Conservation (phyloP, 2,329 filamentous ascomycete species). For the Elsinoe fawcettii region DNA sequence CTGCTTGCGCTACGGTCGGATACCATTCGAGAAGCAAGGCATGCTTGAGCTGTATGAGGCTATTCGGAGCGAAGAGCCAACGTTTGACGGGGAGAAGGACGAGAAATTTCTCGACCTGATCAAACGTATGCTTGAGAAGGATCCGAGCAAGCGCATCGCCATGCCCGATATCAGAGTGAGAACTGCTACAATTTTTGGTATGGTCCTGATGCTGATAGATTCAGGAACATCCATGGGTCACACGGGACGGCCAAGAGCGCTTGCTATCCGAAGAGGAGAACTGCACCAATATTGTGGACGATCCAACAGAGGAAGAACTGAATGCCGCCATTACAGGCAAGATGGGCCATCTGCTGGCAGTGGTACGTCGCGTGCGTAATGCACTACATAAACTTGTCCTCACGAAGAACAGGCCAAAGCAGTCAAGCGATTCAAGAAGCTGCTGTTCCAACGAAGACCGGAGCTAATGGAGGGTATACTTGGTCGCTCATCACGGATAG, state of each 20-base stretch:
- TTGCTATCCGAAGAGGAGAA: constrained; percentile 80
- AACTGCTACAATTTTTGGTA: constrained; percentile 16
- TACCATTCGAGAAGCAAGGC: constrained; percentile 74
- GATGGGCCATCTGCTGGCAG: constrained; percentile 76
- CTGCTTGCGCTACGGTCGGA: constrained; percentile 78
- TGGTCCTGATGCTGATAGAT: constrained; percentile 20
- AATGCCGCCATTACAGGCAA: constrained; percentile 84
- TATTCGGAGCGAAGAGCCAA: constrained; percentile 63
- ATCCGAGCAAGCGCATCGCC: constrained; percentile 71
- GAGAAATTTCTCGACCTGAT: constrained; percentile 69
- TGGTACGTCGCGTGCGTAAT: constrained; percentile 45
- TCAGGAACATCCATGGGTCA: constrained; percentile 90
- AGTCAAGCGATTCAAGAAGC: constrained; percentile 75
- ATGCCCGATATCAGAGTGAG: constrained; percentile 76
- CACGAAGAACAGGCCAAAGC: constrained; percentile 63
- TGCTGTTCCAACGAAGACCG: constrained; percentile 53
- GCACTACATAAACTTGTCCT: background rate
- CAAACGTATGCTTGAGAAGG: constrained; percentile 67
- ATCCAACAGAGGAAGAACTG: constrained; percentile 83
- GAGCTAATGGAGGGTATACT: constrained; percentile 52
- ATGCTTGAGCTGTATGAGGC: constrained; percentile 84
- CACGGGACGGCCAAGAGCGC: constrained; percentile 66
- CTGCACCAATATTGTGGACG: constrained; percentile 68
- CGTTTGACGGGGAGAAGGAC: constrained; percentile 57
- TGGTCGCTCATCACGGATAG: constrained; percentile 50